phyloP scores from a whole-genome alignment of 2,329 filamentous ascomycete species.

The Cladosporium sp. region DNA sequence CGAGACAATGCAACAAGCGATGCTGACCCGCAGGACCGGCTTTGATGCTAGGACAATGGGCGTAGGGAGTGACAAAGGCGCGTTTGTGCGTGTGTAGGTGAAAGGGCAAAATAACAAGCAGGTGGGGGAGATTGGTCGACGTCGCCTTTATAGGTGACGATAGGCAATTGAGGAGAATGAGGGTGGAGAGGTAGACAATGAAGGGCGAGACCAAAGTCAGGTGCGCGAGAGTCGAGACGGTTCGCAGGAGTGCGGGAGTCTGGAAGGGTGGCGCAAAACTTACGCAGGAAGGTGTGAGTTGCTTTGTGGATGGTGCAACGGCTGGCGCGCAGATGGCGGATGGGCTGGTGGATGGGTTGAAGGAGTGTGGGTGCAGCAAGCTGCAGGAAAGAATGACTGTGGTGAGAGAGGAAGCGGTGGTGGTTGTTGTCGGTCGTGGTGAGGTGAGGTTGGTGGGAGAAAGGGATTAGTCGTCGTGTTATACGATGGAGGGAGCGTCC shows the following conservation, averaged over 20 bases:
- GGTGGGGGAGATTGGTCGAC: not conserved
- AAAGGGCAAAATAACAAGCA: not conserved
- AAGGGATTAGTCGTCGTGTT: slow-evolving; percentile 2
- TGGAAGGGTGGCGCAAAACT: slow-evolving; percentile 11
- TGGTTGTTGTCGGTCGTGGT: not conserved
- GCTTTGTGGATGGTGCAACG: too few species aligned
- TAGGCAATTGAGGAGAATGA: slow-evolving; percentile 1
- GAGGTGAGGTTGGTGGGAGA: slow-evolving; percentile 4
- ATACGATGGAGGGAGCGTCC: slow-evolving; percentile 1
- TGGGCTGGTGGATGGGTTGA: slow-evolving; percentile 1
- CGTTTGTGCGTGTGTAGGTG: not conserved
- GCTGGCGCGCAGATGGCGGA: slow-evolving; percentile 6
- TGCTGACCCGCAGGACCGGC: slow-evolving; percentile 14
- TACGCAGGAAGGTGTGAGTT: slow-evolving; percentile 11
- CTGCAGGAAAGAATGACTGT: slow-evolving; percentile 14
- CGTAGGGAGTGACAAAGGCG: slow-evolving; percentile 9
- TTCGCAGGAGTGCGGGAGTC: not conserved
- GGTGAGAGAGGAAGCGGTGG: slow-evolving; percentile 5
- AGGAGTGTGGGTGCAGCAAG: slow-evolving; percentile 15
- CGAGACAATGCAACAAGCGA: not conserved
- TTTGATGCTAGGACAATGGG: slow-evolving; percentile 7
- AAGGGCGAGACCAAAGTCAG: slow-evolving; percentile 9
- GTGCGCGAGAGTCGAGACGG: slow-evolving; percentile 3
- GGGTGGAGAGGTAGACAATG: slow-evolving; percentile 2
- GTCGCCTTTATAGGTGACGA: slow-evolving; percentile 13